Evolutionary conservation across 306 rosid species (phyloP).

Genomic region (Prinsepia uniflora): DNA sequence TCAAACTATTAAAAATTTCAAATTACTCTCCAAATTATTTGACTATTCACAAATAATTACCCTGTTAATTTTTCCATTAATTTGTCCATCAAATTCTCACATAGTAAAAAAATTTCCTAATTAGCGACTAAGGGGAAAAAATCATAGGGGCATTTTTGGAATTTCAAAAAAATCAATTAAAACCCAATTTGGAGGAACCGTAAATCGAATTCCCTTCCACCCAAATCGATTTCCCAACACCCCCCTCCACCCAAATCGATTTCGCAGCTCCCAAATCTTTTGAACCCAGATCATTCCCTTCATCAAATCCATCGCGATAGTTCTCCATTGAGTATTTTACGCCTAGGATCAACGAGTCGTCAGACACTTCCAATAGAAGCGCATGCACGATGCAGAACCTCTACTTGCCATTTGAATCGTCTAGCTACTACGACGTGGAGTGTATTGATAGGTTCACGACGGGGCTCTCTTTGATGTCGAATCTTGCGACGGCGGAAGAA

Average conservation of each 20-base stretch:
- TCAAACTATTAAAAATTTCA: too few relatives aligned
- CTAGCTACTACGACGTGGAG: not conserved
- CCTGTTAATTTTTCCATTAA: too few relatives aligned
- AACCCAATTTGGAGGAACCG: too few relatives aligned
- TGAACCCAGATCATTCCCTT: constrained; percentile 72
- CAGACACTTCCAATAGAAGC: constrained; percentile 11
- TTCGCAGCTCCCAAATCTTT: constrained; percentile 41
- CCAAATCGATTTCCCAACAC: too few relatives aligned
- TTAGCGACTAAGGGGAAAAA: too few relatives aligned
- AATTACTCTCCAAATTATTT: too few relatives aligned
- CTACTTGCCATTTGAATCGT: constrained; percentile 1
- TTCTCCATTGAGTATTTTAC: constrained; percentile 21
- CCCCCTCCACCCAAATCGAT: constrained; percentile 12
- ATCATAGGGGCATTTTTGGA: too few relatives aligned
- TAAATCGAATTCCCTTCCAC: too few relatives aligned
- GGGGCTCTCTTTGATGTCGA: constrained; percentile 13
- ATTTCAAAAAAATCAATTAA: too few relatives aligned
- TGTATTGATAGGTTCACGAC: constrained; percentile 1
- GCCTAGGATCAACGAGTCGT: constrained; percentile 12
- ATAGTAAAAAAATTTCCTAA: too few relatives aligned
- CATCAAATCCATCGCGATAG: constrained; percentile 57
- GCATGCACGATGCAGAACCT: constrained; percentile 13
- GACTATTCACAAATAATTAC: too few relatives aligned
- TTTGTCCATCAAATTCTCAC: too few relatives aligned
- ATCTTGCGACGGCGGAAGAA: not conserved